These are phyloP conservation scores for Suillus variegatus DNA, from an alignment of 768 basidiomycete genomes.

Conservation along the genomic window DNA sequence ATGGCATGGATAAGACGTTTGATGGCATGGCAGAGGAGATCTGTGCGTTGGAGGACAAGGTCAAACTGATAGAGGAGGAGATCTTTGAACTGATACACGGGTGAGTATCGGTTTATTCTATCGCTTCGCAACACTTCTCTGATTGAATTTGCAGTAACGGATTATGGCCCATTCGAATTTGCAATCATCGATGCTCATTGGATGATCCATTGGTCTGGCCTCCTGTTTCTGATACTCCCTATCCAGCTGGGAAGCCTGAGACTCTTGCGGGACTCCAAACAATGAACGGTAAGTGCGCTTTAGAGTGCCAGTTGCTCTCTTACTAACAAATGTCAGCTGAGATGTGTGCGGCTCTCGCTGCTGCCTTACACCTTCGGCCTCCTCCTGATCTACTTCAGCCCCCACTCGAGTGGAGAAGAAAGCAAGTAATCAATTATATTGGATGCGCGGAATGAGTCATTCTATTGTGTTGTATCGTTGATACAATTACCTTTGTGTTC, in stretches of 20 bases:
- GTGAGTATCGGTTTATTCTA: background rate
- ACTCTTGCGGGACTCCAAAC: background rate
- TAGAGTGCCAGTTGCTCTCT: background rate
- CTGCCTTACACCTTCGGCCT: background rate
- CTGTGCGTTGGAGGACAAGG: background rate
- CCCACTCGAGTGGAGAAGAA: background rate
- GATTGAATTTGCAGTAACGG: background rate
- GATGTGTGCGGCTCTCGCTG: background rate
- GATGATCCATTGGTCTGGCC: background rate
- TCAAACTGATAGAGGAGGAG: background rate
- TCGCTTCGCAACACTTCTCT: background rate
- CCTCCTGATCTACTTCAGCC: background rate
- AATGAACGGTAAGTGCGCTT: background rate
- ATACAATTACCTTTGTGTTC: background rate
- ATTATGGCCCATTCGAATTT: background rate
- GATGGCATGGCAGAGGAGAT: background rate
- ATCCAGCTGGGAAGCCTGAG: background rate
- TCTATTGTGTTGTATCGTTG: background rate
- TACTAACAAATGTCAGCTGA: background rate
- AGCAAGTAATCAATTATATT: background rate
- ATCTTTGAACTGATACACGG: background rate
- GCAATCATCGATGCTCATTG: background rate
- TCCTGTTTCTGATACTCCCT: background rate
- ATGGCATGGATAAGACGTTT: background rate
- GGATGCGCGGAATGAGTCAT: background rate